Percentiles rank a stretch among this genome's conserved stretches.
phyloP scores from a whole-genome alignment of 257 asterid genomes.

The Solanum commersonii region DNA sequence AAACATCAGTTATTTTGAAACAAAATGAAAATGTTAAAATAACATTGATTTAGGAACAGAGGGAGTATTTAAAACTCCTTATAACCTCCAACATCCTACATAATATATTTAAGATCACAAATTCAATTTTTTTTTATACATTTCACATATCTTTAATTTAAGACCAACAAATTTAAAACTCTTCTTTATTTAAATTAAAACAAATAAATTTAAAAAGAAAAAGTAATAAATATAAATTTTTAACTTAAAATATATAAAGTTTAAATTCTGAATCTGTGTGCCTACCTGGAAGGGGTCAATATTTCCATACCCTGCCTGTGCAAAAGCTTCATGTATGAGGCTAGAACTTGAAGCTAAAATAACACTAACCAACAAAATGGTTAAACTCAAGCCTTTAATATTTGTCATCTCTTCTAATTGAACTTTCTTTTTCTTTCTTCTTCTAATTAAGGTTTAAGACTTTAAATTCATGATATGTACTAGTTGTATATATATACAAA shows the following conservation, averaged over 20 bases:
- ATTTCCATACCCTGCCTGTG: neutral
- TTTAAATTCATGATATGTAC: neutral
- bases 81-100: too few relatives aligned
- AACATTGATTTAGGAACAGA: neutral
- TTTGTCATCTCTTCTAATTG: neutral
- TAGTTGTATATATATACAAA: neutral
- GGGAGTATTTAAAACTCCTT: too few relatives aligned
- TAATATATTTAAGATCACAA: neutral
- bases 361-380: neutral
- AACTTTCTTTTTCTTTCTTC: neutral
- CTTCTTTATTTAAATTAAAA: neutral
- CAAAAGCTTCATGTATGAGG: neutral
- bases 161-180: too few relatives aligned
- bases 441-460: neutral
- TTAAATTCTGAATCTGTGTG: accelerated
- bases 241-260: neutral
- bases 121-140: too few relatives aligned
- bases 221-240: neutral
- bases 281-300: neutral
- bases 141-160: too few relatives aligned
- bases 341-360: neutral
- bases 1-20: neutral
- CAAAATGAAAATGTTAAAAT: neutral
- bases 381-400: neutral
- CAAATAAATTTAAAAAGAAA: too few relatives aligned